A percentile compares a stretch with the other conserved stretches of the same genome.
These are phyloP conservation scores for Rhinocladiella similis DNA, from an alignment of 2,329 filamentous ascomycete genomes.

Conservation along the genomic window DNA sequence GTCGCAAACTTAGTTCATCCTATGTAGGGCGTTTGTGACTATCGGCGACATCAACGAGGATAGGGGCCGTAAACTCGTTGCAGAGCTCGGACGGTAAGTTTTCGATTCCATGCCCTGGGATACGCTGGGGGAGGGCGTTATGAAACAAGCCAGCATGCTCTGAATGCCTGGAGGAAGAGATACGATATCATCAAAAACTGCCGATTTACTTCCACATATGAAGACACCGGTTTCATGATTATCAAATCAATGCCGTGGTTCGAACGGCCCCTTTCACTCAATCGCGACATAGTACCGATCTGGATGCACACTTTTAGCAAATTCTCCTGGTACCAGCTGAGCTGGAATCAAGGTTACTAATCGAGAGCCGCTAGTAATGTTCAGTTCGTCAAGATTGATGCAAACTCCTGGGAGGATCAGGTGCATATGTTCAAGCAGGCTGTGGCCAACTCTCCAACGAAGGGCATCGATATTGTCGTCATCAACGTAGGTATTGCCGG, in stretches of 20 bases:
- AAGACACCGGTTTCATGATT: neutral
- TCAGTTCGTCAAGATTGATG: constrained; percentile 44
- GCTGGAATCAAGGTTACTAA: neutral
- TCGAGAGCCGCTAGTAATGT: neutral
- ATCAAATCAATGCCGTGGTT: neutral
- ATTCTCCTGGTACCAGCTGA: neutral
- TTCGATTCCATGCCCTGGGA: neutral
- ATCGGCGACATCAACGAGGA: constrained; percentile 39
- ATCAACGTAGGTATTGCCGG: constrained; percentile 40
- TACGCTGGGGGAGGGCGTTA: neutral
- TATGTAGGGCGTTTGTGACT: constrained; percentile 18
- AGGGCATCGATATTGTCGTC: constrained; percentile 41
- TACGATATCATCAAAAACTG: neutral
- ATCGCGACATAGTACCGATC: neutral
- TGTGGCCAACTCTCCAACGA: constrained; percentile 36
- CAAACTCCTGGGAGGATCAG: constrained; percentile 47
- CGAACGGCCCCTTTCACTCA: neutral
- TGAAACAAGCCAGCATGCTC: neutral
- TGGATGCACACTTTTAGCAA: neutral
- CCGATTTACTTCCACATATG: neutral
- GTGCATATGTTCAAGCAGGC: constrained; percentile 43
- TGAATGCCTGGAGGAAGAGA: neutral
- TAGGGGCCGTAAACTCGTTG: constrained; percentile 36
- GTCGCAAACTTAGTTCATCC: neutral
- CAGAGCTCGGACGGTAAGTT: constrained; percentile 2